A percentile compares a stretch with the other conserved stretches of the same genome.
Conservation (phyloP, 75 land plant species). For the Gnetum montanum region DNA sequence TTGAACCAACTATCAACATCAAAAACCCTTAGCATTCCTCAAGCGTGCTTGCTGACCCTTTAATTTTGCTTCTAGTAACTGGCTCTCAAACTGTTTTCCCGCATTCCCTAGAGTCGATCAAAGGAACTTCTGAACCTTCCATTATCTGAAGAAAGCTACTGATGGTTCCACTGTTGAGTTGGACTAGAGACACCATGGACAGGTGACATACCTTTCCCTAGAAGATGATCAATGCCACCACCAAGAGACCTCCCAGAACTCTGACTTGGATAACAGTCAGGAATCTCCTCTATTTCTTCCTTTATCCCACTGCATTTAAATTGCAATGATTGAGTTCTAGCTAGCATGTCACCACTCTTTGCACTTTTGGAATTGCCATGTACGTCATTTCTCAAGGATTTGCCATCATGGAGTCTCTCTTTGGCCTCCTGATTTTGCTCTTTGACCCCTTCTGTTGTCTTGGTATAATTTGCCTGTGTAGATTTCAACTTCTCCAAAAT, state of each 20-base stretch:
- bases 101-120: constrained; percentile 20
- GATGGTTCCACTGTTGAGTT: constrained; percentile 23
- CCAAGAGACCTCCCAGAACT: constrained; percentile 11
- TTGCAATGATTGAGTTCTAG: constrained; percentile 1
- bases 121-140: constrained; percentile 27
- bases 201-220: constrained; percentile 6
- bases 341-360: constrained; percentile 10
- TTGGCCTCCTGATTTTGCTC: constrained; percentile 14
- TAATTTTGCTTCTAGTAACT: constrained; percentile 60
- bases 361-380: constrained; percentile 11
- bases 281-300: constrained; percentile 7
- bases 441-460: constrained; percentile 2
- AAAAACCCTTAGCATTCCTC: constrained; percentile 17
- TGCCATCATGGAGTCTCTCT: constrained; percentile 1
- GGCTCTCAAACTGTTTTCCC: constrained; percentile 53
- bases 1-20: too few relatives aligned
- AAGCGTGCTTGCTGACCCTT: constrained; percentile 36
- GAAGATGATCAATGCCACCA: neutral
- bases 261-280: constrained; percentile 8
- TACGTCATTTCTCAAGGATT: constrained; percentile 2
- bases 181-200: constrained; percentile 26
- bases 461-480: neutral
- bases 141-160: constrained; percentile 21
- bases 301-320: constrained; percentile 9
- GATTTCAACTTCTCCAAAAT: constrained; percentile 5